Conservation (phyloP, 805 yeast species). For the Starmerella stellata region DNA sequence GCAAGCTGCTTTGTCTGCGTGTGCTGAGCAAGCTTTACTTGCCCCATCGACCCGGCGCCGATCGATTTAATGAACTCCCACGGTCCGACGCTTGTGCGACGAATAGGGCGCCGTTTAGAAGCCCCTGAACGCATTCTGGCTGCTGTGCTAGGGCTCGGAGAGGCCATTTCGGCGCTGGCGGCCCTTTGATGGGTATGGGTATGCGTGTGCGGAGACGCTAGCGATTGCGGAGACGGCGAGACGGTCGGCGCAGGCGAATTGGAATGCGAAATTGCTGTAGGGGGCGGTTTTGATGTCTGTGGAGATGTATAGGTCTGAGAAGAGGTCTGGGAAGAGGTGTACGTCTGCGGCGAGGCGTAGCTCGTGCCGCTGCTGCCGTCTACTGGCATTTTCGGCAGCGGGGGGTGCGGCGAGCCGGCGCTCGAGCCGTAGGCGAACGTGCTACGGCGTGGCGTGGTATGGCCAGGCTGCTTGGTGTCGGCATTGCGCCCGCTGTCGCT, state of each 20-base stretch:
- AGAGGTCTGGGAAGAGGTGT: too few species aligned
- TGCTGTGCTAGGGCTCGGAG: background rate
- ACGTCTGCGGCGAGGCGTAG: too few species aligned
- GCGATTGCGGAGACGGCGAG: too few species aligned
- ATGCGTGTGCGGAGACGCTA: too few species aligned
- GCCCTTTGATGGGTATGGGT: too few species aligned
- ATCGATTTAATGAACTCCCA: conserved; percentile 92
- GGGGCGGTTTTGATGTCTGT: too few species aligned
- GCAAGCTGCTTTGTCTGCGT: conserved; percentile 52
- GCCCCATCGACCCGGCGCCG: conserved; percentile 99
- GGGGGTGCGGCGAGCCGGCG: background rate
- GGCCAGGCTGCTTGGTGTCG: too few species aligned
- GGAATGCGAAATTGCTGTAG: too few species aligned
- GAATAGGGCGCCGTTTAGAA: conserved; percentile 10
- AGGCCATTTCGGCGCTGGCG: too few species aligned
- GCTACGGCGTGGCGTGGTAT: background rate
- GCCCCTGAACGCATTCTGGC: background rate
- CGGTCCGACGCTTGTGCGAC: conserved; percentile 80
- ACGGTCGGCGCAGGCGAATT: too few species aligned
- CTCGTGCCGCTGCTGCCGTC: too few species aligned
- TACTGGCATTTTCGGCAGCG: background rate
- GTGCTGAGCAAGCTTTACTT: conserved; percentile 85
- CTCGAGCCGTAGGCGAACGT: background rate
- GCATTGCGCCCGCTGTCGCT: background rate
- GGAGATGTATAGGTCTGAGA: too few species aligned